Evolutionary conservation across 1,284 basidiomycete genomes (phyloP).

Genomic region (Sutorius eximius): DNA sequence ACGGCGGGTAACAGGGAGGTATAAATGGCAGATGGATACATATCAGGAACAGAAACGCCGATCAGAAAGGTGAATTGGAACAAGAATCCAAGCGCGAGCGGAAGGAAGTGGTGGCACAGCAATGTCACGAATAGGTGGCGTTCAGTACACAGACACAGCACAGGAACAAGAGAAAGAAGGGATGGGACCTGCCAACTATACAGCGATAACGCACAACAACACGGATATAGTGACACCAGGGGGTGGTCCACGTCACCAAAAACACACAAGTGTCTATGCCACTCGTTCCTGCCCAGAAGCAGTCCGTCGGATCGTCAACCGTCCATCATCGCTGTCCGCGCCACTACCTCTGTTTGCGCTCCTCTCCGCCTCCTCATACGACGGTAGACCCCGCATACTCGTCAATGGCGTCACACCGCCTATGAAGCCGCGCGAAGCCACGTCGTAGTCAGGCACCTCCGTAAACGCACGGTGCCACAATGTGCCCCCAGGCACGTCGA

Average conservation of each 20-base stretch:
- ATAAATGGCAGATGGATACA: neutral
- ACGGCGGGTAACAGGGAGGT: neutral
- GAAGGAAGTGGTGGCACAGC: neutral
- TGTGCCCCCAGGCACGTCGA: constrained; percentile 26
- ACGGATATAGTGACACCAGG: neutral
- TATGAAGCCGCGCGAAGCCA: constrained; percentile 79
- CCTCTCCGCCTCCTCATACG: constrained; percentile 66
- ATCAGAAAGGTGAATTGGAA: neutral
- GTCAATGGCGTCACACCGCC: constrained; percentile 85
- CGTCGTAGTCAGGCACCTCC: constrained; percentile 82
- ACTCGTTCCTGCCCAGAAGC: neutral
- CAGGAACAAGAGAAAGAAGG: neutral
- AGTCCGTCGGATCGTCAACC: constrained; percentile 13
- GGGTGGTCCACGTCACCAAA: neutral
- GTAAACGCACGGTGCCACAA: constrained; percentile 61
- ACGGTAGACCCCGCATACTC: constrained; percentile 71
- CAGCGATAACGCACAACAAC: neutral
- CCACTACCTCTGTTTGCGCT: neutral
- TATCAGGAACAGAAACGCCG: neutral
- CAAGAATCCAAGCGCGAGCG: too few species aligned
- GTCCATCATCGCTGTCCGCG: neutral
- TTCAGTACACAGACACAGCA: neutral
- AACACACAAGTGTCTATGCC: neutral
- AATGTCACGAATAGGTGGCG: neutral
- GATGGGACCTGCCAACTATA: neutral